These are phyloP conservation scores for Eimeria nieschulzi DNA, from an alignment of 169 alveolate genomes.

Conservation along the genomic window DNA sequence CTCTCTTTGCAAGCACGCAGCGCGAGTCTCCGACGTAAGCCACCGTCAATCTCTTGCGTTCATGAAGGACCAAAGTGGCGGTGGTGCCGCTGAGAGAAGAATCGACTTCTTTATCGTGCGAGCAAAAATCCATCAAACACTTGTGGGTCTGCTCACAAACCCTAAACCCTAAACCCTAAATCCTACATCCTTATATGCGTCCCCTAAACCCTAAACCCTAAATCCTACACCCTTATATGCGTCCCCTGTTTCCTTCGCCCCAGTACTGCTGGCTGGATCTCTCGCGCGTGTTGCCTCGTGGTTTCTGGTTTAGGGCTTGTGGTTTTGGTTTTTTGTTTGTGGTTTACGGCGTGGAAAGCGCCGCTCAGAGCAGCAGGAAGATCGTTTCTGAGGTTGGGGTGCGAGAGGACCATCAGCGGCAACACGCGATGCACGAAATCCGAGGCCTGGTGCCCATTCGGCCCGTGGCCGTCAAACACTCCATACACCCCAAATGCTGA, in stretches of 20 bases:
- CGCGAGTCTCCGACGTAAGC: conserved; percentile 83
- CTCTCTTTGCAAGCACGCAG: conserved; percentile 74
- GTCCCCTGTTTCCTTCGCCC: neutral
- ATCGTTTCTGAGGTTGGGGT: neutral
- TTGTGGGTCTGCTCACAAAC: neutral
- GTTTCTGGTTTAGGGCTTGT: conserved; percentile 7
- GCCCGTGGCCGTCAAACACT: conserved; percentile 94
- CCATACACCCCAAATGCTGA: conserved; percentile 81
- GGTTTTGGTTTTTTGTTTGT: neutral
- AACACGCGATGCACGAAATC: conserved; percentile 84
- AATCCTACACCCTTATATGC: conserved; percentile 1
- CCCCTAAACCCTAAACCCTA: conserved; percentile 20
- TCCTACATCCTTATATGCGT: neutral
- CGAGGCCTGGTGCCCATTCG: conserved; percentile 90
- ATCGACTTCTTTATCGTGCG: conserved; percentile 52
- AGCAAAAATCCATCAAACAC: neutral
- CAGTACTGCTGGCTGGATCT: neutral
- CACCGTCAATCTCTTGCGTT: conserved; percentile 41
- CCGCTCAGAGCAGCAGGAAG: conserved; percentile 16
- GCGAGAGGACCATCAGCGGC: conserved; percentile 75
- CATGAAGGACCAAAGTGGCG: conserved; percentile 73
- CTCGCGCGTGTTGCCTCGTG: neutral
- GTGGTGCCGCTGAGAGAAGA: conserved; percentile 79
- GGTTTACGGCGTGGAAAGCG: conserved; percentile 57
- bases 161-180: conserved; percentile 47